phyloP scores from a whole-genome alignment of 1,284 basidiomycete species.

The Sporisorium scitamineum region DNA sequence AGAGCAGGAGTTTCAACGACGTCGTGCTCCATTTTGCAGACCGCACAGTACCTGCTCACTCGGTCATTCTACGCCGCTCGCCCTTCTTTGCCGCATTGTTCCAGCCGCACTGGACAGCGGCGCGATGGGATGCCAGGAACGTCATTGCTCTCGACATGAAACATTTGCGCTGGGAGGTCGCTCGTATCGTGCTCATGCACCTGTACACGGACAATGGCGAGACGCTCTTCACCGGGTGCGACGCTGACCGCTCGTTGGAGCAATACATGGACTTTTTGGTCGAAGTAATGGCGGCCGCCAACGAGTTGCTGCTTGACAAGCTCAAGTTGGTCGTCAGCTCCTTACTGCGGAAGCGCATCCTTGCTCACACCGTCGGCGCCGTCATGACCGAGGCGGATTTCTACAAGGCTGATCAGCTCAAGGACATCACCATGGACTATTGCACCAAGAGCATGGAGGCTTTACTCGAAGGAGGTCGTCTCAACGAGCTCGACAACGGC shows the following conservation, averaged over 20 bases:
- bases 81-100: conserved; percentile 90
- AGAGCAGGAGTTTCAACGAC: conserved; percentile 73
- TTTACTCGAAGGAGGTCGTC: conserved; percentile 82
- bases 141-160: conserved; percentile 77
- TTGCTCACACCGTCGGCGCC: conserved; percentile 82
- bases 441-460: conserved; percentile 87
- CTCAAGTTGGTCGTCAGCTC: conserved; percentile 85
- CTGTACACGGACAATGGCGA: conserved; percentile 83
- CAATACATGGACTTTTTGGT: conserved; percentile 88
- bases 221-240: conserved; percentile 75
- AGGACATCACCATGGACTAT: conserved; percentile 82
- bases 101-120: conserved; percentile 81
- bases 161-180: conserved; percentile 81
- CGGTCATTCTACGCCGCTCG: conserved; percentile 82
- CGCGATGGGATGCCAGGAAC: conserved; percentile 75
- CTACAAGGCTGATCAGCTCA: conserved; percentile 80
- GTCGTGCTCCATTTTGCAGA: conserved; percentile 82
- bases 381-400: conserved; percentile 85
- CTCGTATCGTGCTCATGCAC: conserved; percentile 82
- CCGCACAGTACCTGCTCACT: conserved; percentile 78
- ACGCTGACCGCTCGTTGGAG: conserved; percentile 74
- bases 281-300: conserved; percentile 85
- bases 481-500: conserved; percentile 78
- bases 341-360: conserved; percentile 73
- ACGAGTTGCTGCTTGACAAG: conserved; percentile 87